Evolutionary conservation across 495 filamentous ascomycete genomes (phyloP).

Genomic region (Hypoxylon subgilvum): DNA sequence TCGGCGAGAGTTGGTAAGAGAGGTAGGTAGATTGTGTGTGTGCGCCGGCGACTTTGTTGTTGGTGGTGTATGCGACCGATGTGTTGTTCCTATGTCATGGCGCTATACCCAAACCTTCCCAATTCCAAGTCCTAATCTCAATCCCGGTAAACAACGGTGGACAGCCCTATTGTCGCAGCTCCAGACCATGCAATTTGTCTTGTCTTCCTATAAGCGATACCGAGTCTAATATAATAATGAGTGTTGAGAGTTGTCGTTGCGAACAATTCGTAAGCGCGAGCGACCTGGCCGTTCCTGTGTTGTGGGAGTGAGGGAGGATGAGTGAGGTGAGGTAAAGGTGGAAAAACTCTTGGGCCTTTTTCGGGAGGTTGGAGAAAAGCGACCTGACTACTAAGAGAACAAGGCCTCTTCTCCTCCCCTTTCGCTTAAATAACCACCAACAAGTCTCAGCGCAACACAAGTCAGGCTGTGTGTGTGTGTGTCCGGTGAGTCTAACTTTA

Average conservation of each 20-base stretch:
- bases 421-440: slow-evolving; percentile 31
- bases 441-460: slow-evolving; percentile 6
- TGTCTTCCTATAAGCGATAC: slow-evolving; percentile 10
- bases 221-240: slow-evolving; percentile 6
- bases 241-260: slow-evolving; percentile 4
- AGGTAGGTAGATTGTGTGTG: neutral
- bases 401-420: slow-evolving; percentile 6
- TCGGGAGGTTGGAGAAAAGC: slow-evolving; percentile 16
- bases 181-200: neutral
- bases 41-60: slow-evolving; percentile 7
- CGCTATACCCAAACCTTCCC: slow-evolving; percentile 7
- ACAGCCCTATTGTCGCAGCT: slow-evolving; percentile 9
- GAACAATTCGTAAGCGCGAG: slow-evolving; percentile 28
- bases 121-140: no score
- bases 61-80: slow-evolving; percentile 1
- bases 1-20: neutral
- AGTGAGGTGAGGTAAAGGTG: slow-evolving; percentile 25
- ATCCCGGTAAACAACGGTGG: slow-evolving; percentile 14
- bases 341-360: slow-evolving; percentile 14
- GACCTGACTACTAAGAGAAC: neutral
- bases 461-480: slow-evolving; percentile 5
- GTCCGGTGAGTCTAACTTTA: slow-evolving; percentile 14
- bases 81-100: no score
- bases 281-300: slow-evolving; percentile 15
- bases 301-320: slow-evolving; percentile 4